A percentile compares a stretch with the other conserved stretches of the same genome.
Conservation (phyloP, 345 rosid genomes). For the Trapa incisa region DNA sequence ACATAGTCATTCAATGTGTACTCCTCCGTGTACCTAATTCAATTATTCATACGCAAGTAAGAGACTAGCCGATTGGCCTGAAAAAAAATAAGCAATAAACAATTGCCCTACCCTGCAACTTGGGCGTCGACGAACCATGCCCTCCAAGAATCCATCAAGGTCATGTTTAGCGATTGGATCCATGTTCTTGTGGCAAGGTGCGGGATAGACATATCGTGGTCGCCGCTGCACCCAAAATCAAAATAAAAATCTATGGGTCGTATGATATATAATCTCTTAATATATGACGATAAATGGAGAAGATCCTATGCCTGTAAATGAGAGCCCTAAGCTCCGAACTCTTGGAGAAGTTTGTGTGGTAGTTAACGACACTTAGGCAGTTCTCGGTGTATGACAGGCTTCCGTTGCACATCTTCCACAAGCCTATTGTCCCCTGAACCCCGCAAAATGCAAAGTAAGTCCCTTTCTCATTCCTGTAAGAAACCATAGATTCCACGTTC, state of each 20-base stretch:
- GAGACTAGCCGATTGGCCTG: background rate
- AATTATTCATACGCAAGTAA: background rate
- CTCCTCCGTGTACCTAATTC: background rate
- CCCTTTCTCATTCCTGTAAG: background rate
- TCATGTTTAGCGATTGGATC: background rate
- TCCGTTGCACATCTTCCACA: background rate
- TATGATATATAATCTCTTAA: no score
- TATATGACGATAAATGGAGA: background rate
- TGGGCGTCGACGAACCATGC: background rate
- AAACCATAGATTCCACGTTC: no score
- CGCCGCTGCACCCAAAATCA: background rate
- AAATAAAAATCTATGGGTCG: background rate
- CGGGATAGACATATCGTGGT: conserved; percentile 1
- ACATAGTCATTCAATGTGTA: background rate
- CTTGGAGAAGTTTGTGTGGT: background rate
- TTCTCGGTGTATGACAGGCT: background rate
- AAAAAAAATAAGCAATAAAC: no score
- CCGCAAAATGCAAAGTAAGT: background rate
- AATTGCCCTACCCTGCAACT: background rate
- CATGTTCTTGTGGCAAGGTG: background rate
- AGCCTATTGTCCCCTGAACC: background rate
- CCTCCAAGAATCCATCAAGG: background rate
- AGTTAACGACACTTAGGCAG: background rate
- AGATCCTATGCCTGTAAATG: background rate
- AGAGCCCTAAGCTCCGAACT: background rate